A percentile compares a stretch with the other conserved stretches of the same genome.
Conservation (phyloP, 495 filamentous ascomycete species). For the Penicillium argentinense region DNA sequence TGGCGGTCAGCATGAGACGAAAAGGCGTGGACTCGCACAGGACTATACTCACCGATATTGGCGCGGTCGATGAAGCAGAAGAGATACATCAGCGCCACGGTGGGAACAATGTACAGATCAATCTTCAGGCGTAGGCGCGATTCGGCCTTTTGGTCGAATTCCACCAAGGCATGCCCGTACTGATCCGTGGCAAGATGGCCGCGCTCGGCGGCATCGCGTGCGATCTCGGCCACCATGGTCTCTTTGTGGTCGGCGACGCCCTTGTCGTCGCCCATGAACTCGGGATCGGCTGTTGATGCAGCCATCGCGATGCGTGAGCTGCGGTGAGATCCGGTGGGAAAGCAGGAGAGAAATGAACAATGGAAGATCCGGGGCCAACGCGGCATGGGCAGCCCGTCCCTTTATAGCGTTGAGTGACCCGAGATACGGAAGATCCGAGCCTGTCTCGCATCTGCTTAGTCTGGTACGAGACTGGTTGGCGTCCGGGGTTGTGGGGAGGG, state of each 20-base stretch:
- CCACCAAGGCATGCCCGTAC: constrained; percentile 55
- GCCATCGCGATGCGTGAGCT: constrained; percentile 5
- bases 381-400: not conserved
- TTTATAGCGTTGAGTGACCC: constrained; percentile 2
- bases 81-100: constrained; percentile 48
- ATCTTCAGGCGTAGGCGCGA: constrained; percentile 49
- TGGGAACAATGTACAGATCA: constrained; percentile 47
- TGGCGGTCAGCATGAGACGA: constrained; percentile 10
- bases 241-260: constrained; percentile 21
- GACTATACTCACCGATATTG: constrained; percentile 52
- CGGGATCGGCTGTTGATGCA: constrained; percentile 2
- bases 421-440: constrained; percentile 1
- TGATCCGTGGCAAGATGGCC: constrained; percentile 62
- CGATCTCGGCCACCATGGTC: constrained; percentile 18
- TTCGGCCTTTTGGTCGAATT: constrained; percentile 61
- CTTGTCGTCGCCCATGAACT: constrained; percentile 25
- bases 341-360: not conserved
- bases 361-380: not conserved
- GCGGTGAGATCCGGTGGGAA: not conserved
- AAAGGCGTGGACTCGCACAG: no score
- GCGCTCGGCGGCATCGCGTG: constrained; percentile 53
- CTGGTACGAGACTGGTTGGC: no score
- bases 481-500: constrained; percentile 15
- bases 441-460: no score
- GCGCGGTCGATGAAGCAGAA: constrained; percentile 59